phyloP scores from a whole-genome alignment of 129 eudicot species.

The Ambrosia trifida region DNA sequence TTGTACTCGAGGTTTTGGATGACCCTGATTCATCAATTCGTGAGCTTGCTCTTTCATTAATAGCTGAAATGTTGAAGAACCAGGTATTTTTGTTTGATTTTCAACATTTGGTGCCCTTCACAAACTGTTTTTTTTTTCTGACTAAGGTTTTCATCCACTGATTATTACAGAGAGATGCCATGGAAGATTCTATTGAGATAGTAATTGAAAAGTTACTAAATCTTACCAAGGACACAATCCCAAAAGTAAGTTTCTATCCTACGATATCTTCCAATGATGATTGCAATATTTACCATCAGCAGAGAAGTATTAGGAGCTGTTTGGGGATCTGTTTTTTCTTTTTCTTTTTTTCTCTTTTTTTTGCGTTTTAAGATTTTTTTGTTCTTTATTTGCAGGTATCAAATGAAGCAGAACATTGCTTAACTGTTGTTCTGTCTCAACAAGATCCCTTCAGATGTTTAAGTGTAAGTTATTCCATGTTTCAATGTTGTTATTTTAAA shows the following conservation, averaged over 20 bases:
- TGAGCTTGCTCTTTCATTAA: conserved; percentile 69
- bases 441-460: conserved; percentile 90
- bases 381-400: conserved; percentile 53
- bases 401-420: conserved; percentile 86
- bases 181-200: conserved; percentile 95
- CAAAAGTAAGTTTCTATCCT: conserved; percentile 54
- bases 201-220: conserved; percentile 86
- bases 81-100: conserved; percentile 51
- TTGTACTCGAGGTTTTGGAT: conserved; percentile 80
- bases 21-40: conserved; percentile 75
- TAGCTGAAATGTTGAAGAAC: conserved; percentile 86
- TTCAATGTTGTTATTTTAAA: not conserved
- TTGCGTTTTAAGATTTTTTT: not conserved
- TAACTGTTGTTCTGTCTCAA: conserved; percentile 70
- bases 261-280: not conserved
- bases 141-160: conserved; percentile 12
- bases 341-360: not conserved
- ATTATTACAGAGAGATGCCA: conserved; percentile 66
- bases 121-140: conserved; percentile 18
- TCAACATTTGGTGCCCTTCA: conserved; percentile 3
- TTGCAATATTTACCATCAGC: not conserved
- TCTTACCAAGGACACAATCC: conserved; percentile 64
- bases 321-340: not conserved
- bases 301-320: not conserved
- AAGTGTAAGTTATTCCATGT: conserved; percentile 53